phyloP scores from a whole-genome alignment of 768 basidiomycete species.

The Kwoniella mangroviensis region DNA sequence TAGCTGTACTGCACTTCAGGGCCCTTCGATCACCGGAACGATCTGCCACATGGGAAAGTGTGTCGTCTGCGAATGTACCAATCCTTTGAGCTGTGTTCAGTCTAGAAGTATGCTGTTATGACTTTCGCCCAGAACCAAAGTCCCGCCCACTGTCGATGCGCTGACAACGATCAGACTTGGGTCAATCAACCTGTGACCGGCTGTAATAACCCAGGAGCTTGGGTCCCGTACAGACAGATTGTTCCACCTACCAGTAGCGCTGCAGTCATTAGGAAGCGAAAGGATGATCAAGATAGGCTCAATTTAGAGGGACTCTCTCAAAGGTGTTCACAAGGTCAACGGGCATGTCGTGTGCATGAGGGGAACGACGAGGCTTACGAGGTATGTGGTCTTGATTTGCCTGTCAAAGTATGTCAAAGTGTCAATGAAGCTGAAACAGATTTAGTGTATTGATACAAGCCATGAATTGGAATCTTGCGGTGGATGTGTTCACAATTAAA shows the following conservation, averaged over 20 bases:
- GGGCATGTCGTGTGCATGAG: not conserved
- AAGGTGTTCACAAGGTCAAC: not conserved
- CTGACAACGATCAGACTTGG: not conserved
- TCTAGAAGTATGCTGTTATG: not conserved
- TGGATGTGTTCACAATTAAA: not conserved
- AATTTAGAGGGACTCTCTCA: not conserved
- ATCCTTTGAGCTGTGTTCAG: not conserved
- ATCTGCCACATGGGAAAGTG: too few relatives aligned
- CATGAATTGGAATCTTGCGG: constrained; percentile 4
- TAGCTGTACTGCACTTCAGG: too few relatives aligned
- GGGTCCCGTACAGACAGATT: not conserved
- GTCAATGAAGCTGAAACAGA: not conserved
- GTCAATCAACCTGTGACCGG: not conserved
- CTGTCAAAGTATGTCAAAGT: not conserved
- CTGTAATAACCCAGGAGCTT: not conserved
- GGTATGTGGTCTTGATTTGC: not conserved
- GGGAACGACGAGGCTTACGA: not conserved
- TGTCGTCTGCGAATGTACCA: too few relatives aligned
- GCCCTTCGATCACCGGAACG: too few relatives aligned
- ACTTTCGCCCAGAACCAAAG: not conserved
- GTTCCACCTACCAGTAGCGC: not conserved
- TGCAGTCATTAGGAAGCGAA: not conserved
- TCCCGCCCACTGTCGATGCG: not conserved
- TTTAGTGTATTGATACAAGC: not conserved
- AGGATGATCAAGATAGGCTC: not conserved